These are phyloP conservation scores for Hydnum rufescens DNA, from an alignment of 768 basidiomycete genomes.

Conservation along the genomic window DNA sequence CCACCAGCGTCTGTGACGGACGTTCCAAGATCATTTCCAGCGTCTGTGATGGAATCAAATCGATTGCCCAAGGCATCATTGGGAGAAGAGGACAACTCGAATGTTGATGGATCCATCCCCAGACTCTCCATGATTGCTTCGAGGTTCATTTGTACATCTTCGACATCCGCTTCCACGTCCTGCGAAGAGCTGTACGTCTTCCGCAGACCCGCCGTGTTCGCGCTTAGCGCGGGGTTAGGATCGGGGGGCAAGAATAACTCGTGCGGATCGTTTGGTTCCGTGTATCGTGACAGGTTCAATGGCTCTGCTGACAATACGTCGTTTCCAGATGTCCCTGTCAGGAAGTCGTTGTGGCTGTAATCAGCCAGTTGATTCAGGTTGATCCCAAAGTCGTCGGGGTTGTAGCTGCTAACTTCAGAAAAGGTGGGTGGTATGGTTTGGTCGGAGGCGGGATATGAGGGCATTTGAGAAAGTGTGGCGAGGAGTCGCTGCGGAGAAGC, in stretches of 20 bases:
- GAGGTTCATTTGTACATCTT: background rate
- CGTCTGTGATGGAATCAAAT: background rate
- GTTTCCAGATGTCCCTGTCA: background rate
- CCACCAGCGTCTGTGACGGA: background rate
- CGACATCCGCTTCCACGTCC: slow-evolving; percentile 3
- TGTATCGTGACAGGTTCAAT: too few species aligned
- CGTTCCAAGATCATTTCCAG: background rate
- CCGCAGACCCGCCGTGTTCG: background rate
- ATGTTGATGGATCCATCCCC: background rate
- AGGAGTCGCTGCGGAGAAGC: slow-evolving; percentile 2
- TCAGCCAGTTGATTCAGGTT: background rate
- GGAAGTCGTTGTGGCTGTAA: background rate
- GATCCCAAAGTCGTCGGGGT: background rate
- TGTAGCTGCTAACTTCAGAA: background rate
- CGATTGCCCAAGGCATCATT: background rate
- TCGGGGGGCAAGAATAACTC: background rate
- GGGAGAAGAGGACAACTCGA: background rate
- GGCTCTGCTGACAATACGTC: background rate
- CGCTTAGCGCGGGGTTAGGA: background rate
- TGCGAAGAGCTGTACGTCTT: background rate
- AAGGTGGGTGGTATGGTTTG: background rate
- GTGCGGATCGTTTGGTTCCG: background rate
- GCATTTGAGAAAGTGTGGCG: slow-evolving; percentile 5
- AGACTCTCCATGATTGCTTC: background rate
- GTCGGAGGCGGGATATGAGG: background rate